Conservation (phyloP, 2,329 filamentous ascomycete genomes). For the Periconia macrospinosa region DNA sequence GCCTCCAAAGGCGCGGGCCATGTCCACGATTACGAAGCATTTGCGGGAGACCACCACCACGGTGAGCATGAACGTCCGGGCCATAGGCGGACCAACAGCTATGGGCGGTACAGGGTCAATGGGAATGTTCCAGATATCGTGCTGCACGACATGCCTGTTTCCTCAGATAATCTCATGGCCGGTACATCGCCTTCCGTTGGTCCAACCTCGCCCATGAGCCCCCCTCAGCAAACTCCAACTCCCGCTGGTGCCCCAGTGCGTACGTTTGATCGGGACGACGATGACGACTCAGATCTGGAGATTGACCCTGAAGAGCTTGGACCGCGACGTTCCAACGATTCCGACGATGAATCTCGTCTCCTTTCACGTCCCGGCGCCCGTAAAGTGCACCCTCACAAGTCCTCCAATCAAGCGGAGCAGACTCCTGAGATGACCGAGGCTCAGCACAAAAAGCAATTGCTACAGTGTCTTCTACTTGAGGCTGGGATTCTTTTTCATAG, state of each 20-base stretch:
- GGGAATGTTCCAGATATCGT: slow-evolving; percentile 33
- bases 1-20: slow-evolving; percentile 69
- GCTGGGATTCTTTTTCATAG: slow-evolving; percentile 79
- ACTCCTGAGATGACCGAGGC: slow-evolving; percentile 40
- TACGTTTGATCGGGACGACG: slow-evolving; percentile 17
- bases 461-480: slow-evolving; percentile 75
- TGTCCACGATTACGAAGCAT: slow-evolving; percentile 58
- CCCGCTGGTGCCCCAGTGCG: slow-evolving; percentile 12
- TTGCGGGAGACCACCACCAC: slow-evolving; percentile 23
- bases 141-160: slow-evolving; percentile 30
- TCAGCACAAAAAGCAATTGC: slow-evolving; percentile 62
- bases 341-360: slow-evolving; percentile 37
- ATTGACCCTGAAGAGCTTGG: slow-evolving; percentile 40
- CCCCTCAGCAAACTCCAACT: slow-evolving; percentile 6
- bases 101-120: slow-evolving; percentile 29
- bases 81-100: slow-evolving; percentile 38
- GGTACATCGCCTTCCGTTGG: slow-evolving; percentile 36
- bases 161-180: slow-evolving; percentile 37
- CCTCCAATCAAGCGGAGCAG: slow-evolving; percentile 15
- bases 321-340: slow-evolving; percentile 22
- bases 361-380: slow-evolving; percentile 25
- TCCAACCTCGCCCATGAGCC: slow-evolving; percentile 20
- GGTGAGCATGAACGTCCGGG: slow-evolving; percentile 16
- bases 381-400: slow-evolving; percentile 16
- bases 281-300: slow-evolving; percentile 39